A percentile compares a stretch with the other conserved stretches of the same genome.
Evolutionary conservation across 371 early-diverging fungal species (phyloP).

Genomic region (Apophysomyces variabilis): DNA sequence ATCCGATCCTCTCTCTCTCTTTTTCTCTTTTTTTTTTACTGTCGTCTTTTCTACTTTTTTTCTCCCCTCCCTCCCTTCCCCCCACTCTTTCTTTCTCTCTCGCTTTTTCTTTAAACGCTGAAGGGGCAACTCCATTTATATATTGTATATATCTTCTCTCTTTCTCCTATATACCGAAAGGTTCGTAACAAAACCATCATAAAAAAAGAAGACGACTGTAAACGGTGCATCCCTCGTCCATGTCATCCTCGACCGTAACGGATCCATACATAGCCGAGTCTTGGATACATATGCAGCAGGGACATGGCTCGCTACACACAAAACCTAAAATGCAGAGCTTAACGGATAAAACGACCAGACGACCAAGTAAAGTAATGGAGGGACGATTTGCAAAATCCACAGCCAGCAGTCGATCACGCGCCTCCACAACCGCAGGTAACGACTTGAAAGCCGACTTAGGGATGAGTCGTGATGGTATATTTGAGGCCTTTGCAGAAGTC

Average conservation of each 20-base stretch:
- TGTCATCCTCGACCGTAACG: constrained; percentile 52
- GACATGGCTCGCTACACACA: constrained; percentile 16
- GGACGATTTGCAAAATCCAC: constrained; percentile 28
- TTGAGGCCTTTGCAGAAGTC: constrained; percentile 38
- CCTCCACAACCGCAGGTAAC: constrained; percentile 12
- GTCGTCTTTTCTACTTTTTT: neutral
- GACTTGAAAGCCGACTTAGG: constrained; percentile 23
- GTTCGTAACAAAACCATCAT: neutral
- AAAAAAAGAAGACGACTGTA: neutral
- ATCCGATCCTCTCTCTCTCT: neutral
- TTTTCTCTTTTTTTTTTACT: neutral
- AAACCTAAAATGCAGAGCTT: constrained; percentile 1
- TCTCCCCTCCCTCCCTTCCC: too few relatives aligned
- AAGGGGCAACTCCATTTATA: neutral
- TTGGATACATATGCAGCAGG: constrained; percentile 50
- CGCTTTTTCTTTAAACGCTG: neutral
- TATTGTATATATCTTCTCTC: neutral
- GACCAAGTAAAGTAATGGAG: constrained; percentile 9
- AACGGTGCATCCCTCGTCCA: constrained; percentile 16
- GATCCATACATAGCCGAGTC: constrained; percentile 45
- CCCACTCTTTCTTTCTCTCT: neutral
- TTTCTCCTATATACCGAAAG: neutral
- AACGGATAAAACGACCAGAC: constrained; percentile 6
- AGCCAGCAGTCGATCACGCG: constrained; percentile 30
- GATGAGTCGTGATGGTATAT: constrained; percentile 36